These are phyloP conservation scores for Neonectria faginata DNA, from an alignment of 2,329 filamentous ascomycete genomes.

Conservation along the genomic window DNA sequence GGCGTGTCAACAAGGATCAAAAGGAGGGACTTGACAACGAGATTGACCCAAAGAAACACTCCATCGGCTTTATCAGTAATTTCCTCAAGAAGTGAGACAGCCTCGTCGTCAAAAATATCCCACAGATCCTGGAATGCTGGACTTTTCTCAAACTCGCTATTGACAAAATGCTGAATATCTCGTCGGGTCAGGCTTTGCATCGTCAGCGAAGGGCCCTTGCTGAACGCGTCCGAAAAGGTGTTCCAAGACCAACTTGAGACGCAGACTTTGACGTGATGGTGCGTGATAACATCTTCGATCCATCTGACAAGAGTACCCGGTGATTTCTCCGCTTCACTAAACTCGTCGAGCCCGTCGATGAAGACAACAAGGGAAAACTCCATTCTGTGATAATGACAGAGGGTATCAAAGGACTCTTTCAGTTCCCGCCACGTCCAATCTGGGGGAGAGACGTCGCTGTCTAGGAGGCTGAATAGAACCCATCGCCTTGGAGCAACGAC, in stretches of 20 bases:
- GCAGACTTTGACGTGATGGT: slow-evolving; percentile 2
- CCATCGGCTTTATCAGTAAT: not conserved
- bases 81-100: not conserved
- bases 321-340: not conserved
- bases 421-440: slow-evolving; percentile 6
- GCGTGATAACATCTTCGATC: not conserved
- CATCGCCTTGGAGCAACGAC: not conserved
- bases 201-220: not conserved
- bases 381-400: not conserved
- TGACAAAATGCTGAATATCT: not conserved
- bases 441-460: not conserved
- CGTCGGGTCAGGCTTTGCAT: slow-evolving; percentile 3
- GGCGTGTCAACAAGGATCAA: not conserved
- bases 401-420: slow-evolving; percentile 5
- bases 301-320: not conserved
- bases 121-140: not conserved
- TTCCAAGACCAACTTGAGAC: slow-evolving; percentile 10
- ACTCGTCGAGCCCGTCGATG: slow-evolving; percentile 15
- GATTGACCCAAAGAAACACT: slow-evolving; percentile 5
- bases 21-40: not conserved
- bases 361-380: not conserved
- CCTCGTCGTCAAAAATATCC: not conserved
- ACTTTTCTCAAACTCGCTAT: not conserved
- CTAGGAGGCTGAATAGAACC: not conserved
- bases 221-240: slow-evolving; percentile 4